Percentiles rank a stretch among this genome's conserved stretches.
Evolutionary conservation across 2,329 filamentous ascomycete genomes (phyloP).

Genomic region (Microcyclospora pomicola): DNA sequence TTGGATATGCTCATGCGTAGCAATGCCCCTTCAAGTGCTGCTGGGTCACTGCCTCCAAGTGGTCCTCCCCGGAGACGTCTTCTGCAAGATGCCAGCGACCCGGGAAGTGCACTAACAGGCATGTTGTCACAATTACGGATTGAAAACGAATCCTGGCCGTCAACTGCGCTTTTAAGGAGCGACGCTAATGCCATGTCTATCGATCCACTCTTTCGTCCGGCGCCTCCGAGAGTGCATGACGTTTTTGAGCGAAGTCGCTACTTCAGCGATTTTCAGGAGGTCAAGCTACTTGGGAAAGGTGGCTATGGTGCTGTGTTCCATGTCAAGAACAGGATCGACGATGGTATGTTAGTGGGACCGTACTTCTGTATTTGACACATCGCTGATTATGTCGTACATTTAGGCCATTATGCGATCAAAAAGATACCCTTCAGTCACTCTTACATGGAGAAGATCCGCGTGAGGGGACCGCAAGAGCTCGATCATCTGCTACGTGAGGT

Average conservation of each 20-base stretch:
- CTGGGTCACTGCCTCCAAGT: no score
- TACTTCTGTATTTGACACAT: no score
- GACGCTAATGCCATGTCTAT: no score
- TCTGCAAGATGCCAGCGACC: no score
- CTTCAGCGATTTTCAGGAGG: conserved; percentile 37
- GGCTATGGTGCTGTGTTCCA: conserved; percentile 51
- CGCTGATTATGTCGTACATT: no score
- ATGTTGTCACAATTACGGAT: no score
- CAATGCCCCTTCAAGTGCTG: not conserved
- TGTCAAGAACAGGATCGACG: conserved; percentile 47
- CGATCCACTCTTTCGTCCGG: no score
- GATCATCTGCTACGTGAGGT: conserved; percentile 47
- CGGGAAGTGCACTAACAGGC: no score
- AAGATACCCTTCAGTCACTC: conserved; percentile 45
- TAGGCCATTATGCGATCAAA: conserved; percentile 47
- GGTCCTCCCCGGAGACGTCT: no score
- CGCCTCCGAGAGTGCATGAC: conserved; percentile 4
- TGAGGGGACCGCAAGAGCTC: conserved; percentile 38
- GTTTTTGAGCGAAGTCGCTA: conserved; percentile 30
- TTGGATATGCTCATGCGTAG: conserved; percentile 17
- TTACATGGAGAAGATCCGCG: conserved; percentile 30
- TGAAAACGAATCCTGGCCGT: no score
- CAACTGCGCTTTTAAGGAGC: no score
- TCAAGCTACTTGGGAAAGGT: conserved; percentile 46
- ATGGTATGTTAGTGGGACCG: conserved; percentile 25